Base-by-base conservation (phyloP, 208 protist species). In the Acanthamoeba royreba region DNA sequence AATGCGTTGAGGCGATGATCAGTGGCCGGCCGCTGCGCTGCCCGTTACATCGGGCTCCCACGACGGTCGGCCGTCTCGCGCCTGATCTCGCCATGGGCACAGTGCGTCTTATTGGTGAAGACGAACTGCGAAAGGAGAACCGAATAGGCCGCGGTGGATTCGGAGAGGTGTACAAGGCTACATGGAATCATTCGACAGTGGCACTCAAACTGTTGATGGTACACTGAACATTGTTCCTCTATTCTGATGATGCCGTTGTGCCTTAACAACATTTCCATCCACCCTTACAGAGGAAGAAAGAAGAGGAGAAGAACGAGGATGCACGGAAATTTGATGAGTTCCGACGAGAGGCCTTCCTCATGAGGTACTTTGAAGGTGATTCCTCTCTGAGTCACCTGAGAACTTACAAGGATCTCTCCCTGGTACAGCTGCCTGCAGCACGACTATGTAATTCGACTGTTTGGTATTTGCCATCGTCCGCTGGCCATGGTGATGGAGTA, bases 401-500 rank as follows among this genome's bases (percentile, higher is more conserved):
- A 19, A 35, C 8, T 35, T 17, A 9, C n/a, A 38, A 31, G 22
- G 13, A 22, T 35, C 17, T 72, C 11, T 4, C 61, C 4, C 3
- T 72, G n/a, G n/a, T n/a, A 45, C 66, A 87, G 53, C 7, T 72
- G 49, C 53, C 31, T 96, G 1, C 89, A 96, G 28, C 94, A 96
- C 83, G 89, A 90, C 17, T 91, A 96, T 43, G 7, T 96, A 5
- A 89, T 96, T 0, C 66, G 87, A 46, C 92, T 96, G 4, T 93
- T 74, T 40, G 94, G 94, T 90, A 42, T 94, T 2, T 93, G 87
- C 63, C 52, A 92, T 46, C 92, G 63, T n/a, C 94, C 94, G 52
- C 92, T 93, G 22, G 33, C 58, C 25, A 96, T 96, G 87, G 81
- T 95, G n/a, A 95, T 95, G 94, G 94, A 95, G 69, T 95, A 77